Percentiles rank a stretch among this genome's conserved stretches.
Evolutionary conservation across 148 eudicot species (phyloP).

Genomic region (Persicaria tinctoria): DNA sequence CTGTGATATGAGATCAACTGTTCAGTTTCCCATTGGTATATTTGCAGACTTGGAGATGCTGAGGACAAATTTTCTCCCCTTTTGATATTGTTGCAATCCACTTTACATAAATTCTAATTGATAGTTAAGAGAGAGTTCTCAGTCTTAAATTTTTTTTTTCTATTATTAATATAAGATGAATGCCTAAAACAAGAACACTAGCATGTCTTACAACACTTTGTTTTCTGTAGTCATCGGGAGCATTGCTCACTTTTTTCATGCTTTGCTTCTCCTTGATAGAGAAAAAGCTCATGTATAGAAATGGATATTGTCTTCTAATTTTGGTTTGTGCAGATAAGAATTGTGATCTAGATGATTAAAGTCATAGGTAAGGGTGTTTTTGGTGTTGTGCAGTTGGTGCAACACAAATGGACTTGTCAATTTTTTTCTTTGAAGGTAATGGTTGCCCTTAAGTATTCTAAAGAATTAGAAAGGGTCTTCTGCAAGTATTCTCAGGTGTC

Average conservation of each 20-base stretch:
- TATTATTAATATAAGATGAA: too few relatives aligned
- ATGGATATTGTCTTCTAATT: background rate
- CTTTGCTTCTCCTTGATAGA: background rate
- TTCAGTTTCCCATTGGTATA: background rate
- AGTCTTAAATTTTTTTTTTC: too few relatives aligned
- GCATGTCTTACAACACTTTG: too few relatives aligned
- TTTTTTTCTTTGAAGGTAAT: constrained; percentile 96
- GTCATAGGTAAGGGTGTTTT: constrained; percentile 90
- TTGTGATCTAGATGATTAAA: constrained; percentile 88
- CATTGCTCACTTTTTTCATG: background rate
- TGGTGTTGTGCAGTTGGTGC: constrained; percentile 90
- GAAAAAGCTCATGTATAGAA: background rate
- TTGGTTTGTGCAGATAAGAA: constrained; percentile 26
- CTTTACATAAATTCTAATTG: too few relatives aligned
- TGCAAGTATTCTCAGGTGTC: background rate
- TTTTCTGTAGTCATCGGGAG: background rate
- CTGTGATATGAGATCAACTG: background rate
- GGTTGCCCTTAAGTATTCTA: background rate
- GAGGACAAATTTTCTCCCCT: background rate
- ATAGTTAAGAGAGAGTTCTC: background rate
- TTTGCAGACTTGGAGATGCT: background rate
- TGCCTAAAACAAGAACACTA: too few relatives aligned
- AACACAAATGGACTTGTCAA: constrained; percentile 96
- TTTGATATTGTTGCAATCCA: background rate
- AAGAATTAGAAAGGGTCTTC: background rate